These are phyloP conservation scores for Marasmius tenuissimus DNA, from an alignment of 1,284 basidiomycete species.

Conservation along the genomic window DNA sequence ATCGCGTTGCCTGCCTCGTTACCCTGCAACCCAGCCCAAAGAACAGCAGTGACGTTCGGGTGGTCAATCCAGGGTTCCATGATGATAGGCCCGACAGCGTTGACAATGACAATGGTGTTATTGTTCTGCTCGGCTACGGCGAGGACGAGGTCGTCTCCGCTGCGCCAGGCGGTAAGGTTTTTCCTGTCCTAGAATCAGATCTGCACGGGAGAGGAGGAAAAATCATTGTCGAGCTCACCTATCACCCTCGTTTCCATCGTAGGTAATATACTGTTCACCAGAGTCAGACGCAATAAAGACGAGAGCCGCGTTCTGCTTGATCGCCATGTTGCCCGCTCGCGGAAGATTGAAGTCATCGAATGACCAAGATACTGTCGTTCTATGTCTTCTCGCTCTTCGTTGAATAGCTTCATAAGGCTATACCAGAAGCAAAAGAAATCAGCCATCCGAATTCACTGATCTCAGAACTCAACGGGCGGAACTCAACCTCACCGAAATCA, in stretches of 20 bases:
- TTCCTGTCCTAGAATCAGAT: conserved; percentile 40
- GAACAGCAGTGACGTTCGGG: conserved; percentile 60
- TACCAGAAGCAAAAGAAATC: background rate
- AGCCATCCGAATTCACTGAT: conserved; percentile 27
- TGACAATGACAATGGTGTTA: conserved; percentile 83
- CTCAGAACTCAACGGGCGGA: background rate
- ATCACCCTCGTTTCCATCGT: conserved; percentile 77
- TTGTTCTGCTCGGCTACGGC: conserved; percentile 62
- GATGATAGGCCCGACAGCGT: conserved; percentile 75
- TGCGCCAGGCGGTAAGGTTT: conserved; percentile 80
- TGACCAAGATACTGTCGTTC: conserved; percentile 35
- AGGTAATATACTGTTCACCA: conserved; percentile 63
- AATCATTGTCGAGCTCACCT: conserved; percentile 31
- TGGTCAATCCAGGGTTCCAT: conserved; percentile 80
- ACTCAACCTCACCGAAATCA: conserved; percentile 45
- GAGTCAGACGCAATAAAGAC: conserved; percentile 41
- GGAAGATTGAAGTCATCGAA: conserved; percentile 33
- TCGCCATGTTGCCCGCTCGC: conserved; percentile 25
- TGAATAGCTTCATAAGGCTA: conserved; percentile 42
- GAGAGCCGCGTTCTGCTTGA: conserved; percentile 30
- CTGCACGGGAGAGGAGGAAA: background rate
- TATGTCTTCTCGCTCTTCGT: conserved; percentile 27
- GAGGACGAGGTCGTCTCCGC: conserved; percentile 64
- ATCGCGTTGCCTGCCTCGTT: conserved; percentile 79
- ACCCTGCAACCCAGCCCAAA: conserved; percentile 73